phyloP scores from a whole-genome alignment of 139 green algal species.

The Closterium sp. region DNA sequence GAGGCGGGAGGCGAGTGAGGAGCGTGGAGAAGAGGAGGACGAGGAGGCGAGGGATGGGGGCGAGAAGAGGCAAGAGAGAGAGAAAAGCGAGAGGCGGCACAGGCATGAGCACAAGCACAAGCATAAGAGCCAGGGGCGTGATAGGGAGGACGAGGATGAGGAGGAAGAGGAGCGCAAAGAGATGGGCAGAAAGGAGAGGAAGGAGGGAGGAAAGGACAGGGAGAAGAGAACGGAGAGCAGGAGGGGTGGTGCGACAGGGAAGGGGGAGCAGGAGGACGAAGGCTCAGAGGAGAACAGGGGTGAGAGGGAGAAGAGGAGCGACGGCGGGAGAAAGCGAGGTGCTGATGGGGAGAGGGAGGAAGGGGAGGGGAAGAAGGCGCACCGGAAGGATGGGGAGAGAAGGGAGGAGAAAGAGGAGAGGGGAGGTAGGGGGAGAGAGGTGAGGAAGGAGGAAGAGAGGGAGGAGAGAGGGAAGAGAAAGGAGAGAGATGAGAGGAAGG shows the following conservation, averaged over 20 bases:
- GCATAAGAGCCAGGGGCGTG: not conserved
- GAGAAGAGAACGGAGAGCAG: not conserved
- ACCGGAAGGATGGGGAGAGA: not conserved
- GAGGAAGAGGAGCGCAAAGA: not conserved
- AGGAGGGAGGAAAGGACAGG: not conserved
- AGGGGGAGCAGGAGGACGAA: not conserved
- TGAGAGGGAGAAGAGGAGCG: not conserved
- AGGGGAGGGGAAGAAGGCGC: not conserved
- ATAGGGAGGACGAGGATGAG: not conserved
- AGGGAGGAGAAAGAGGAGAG: not conserved
- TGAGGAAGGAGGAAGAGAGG: too few relatives aligned
- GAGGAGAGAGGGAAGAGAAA: too few relatives aligned
- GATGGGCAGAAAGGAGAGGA: not conserved
- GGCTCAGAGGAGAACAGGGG: not conserved
- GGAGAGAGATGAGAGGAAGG: too few relatives aligned
- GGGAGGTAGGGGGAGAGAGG: not conserved
- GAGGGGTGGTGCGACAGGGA: not conserved
- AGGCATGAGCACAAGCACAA: not conserved
- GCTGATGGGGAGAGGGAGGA: not conserved
- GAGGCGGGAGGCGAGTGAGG: not conserved
- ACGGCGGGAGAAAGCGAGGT: not conserved
- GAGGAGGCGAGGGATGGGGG: not conserved
- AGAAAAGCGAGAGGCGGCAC: not conserved
- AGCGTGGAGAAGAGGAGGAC: too few relatives aligned
- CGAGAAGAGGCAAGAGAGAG: not conserved